Evolutionary conservation across 768 basidiomycete genomes (phyloP), one percentile per base, ranked within the genome.

Genomic region (Scleroderma citrinum): DNA sequence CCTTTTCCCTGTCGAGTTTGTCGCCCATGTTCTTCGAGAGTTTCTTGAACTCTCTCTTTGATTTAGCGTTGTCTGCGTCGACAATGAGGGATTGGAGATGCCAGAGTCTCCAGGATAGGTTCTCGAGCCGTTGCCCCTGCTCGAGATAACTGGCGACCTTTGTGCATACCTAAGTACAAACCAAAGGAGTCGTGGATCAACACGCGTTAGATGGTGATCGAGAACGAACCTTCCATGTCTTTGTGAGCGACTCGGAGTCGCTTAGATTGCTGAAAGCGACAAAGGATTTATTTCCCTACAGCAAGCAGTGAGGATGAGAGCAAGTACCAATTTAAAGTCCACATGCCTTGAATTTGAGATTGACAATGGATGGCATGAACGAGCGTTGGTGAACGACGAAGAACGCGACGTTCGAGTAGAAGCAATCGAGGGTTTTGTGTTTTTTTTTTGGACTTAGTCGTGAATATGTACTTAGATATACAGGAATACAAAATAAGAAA

Each of bases 1-100:
- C 90, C 71, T 91, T 92, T 71, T 92, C 90, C 71, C 88, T 90
- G 76, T 92, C 90, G 59, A 92, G 75, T 68, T 88, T 91, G 73
- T 92, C 90, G 55, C 90, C 80, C 91, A 92, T 92, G 64, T 69
- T 79, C 69, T 86, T 89, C 59, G 85, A 87, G 48, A 92, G 81
- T 60, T 88, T 90, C 73, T 84, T 87, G 76, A 92, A 92, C 70
- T 92, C 88, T 43, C 90, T 85, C 64, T 90, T 90, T 14, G 85
- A 67, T 69, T 82, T 87, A 37, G 90, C 88, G 55, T 90, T 90
- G 76, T 92, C 91, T 52, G 83, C 77, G 70, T 92, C 89, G 70
- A 92, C 89, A 73, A 92, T 92, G 59, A 92, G 80, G 59, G 83
- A 88, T 71, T 92, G 90, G 44, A 92, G 81, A 64, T 92, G 88